Base-by-base conservation (phyloP, 2,329 filamentous ascomycete species). In the Penicillium expansum region DNA sequence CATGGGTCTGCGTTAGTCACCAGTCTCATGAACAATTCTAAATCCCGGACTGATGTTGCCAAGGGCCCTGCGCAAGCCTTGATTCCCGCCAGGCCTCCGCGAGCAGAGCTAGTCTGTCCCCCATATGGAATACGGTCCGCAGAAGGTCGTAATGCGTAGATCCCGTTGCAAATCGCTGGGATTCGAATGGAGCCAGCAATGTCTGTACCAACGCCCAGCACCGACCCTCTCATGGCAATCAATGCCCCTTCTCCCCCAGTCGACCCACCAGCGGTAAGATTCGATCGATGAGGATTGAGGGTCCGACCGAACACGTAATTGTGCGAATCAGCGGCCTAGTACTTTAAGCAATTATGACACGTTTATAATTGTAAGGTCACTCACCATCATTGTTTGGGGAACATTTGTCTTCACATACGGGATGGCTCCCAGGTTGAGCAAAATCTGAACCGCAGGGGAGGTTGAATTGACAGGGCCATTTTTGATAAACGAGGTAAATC, bases 361-460 rank as follows among this genome's bases (percentile, higher is more conserved):
- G 4, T 5, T 9, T 13, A 10, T 24, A 1, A 32, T 32, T 2
- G 2, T 16, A 30, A n/a, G 7, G 4, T 10, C 13, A 42, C 38
- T 8, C 32, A 60, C 60, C 67, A 69, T 67, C 62, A 70, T 62
- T 0, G 81, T 82, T 58, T 84, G 82, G 1, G 87, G 86, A 3
- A 89, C 77, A 62, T 88, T 89, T 0, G 87, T 90, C 72, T 90
- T 90, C 59, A 83, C 82, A 59, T 88, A 87, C 6, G 86, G 72
- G 0, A 90, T 79, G 0, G 86, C 86, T 0, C 88, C 88, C 0
- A 83, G 76, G 9, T 77, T 74, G 1, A 82, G 72, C 3, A 90
- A 68, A 0, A 87, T 73, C 5, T 82, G 77, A 0, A 88, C 82
- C 8, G 87, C 71, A 0, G 80, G 77, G 0, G 83, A 79, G 66